Evolutionary conservation across 768 basidiomycete genomes (phyloP).

Genomic region (Panaeolus papilionaceus): DNA sequence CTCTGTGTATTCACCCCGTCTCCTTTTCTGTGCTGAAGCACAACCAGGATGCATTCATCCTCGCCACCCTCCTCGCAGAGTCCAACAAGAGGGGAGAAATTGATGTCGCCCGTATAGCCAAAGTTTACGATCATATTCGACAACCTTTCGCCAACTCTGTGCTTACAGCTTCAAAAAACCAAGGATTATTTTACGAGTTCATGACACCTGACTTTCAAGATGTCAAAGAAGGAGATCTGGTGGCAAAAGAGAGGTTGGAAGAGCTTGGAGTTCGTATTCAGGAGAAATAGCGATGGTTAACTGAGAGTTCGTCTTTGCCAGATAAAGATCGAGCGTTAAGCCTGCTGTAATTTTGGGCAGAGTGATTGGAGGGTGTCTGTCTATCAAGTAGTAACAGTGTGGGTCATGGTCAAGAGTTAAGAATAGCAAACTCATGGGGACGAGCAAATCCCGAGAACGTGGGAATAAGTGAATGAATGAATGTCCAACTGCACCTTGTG

Average conservation of each 20-base stretch:
- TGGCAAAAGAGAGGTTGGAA: slow-evolving; percentile 20
- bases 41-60: slow-evolving; percentile 25
- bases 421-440: not conserved
- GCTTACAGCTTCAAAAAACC: slow-evolving; percentile 16
- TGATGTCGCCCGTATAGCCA: slow-evolving; percentile 22
- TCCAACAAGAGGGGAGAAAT: slow-evolving; percentile 10
- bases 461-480: too few relatives aligned
- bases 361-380: too few relatives aligned
- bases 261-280: slow-evolving; percentile 16
- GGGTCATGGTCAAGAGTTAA: too few relatives aligned
- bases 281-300: slow-evolving; percentile 19
- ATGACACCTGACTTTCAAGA: slow-evolving; percentile 22
- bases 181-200: slow-evolving; percentile 24
- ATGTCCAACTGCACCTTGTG: too few relatives aligned
- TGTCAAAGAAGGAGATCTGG: slow-evolving; percentile 23
- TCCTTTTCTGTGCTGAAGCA: not conserved
- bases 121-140: slow-evolving; percentile 21
- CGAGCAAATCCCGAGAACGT: not conserved
- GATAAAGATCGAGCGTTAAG: not conserved
- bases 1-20: not conserved
- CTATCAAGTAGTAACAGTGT: too few relatives aligned
- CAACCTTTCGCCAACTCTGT: slow-evolving; percentile 26
- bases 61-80: slow-evolving; percentile 21
- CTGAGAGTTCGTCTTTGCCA: not conserved
- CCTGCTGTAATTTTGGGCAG: not conserved